phyloP scores from a whole-genome alignment of 345 rosid species.

The Moricandia arvensis region DNA sequence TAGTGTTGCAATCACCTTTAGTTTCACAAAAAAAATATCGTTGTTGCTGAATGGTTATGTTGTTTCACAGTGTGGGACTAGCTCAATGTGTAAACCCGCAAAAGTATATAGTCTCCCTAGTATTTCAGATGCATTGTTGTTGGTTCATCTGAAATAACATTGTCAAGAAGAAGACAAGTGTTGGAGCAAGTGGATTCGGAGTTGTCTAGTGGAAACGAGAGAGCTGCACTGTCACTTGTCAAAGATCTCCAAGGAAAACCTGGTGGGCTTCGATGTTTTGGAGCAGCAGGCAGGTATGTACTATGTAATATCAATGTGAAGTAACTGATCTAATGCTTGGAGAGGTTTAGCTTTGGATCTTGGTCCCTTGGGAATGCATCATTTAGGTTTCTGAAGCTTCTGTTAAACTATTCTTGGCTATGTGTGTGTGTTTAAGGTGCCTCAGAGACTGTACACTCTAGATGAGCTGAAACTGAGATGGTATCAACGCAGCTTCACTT shows the following conservation, averaged over 20 bases:
- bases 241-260: slow-evolving; percentile 75
- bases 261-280: slow-evolving; percentile 75
- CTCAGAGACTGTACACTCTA: slow-evolving; percentile 79
- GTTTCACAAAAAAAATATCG: not conserved
- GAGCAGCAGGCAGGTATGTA: slow-evolving; percentile 69
- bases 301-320: not conserved
- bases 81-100: slow-evolving; percentile 28
- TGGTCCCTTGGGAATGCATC: not conserved
- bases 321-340: too few species aligned
- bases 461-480: slow-evolving; percentile 84
- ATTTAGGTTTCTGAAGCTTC: not conserved
- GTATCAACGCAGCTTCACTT: slow-evolving; percentile 66
- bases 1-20: not conserved
- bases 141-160: slow-evolving; percentile 45
- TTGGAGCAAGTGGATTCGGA: slow-evolving; percentile 65
- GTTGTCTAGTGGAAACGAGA: slow-evolving; percentile 74
- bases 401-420: not conserved
- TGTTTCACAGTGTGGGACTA: slow-evolving; percentile 32
- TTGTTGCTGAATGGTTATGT: slow-evolving; percentile 47
- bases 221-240: slow-evolving; percentile 66
- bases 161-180: slow-evolving; percentile 45
- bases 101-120: slow-evolving; percentile 17
- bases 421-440: slow-evolving; percentile 46
- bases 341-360: not conserved
- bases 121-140: slow-evolving; percentile 29